Evolutionary conservation across 805 yeast genomes (phyloP).

Genomic region (Zygosaccharomyces lentus): DNA sequence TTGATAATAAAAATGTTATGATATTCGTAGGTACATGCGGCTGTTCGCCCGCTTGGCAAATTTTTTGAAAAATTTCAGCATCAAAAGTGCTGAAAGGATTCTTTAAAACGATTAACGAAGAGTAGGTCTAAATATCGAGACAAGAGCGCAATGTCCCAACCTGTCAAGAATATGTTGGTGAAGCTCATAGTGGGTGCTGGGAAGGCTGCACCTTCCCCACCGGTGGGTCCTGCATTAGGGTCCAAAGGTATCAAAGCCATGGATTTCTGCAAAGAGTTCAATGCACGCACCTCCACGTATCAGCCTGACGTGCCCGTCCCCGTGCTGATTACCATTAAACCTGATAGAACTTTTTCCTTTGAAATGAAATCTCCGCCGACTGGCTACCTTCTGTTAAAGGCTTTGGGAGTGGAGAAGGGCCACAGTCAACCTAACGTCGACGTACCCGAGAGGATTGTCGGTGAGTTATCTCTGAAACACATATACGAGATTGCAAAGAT

Average conservation of each 20-base stretch:
- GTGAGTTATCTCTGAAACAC: slow-evolving; percentile 75
- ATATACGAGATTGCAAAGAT: slow-evolving; percentile 92
- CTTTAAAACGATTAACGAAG: not conserved
- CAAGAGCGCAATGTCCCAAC: slow-evolving; percentile 29
- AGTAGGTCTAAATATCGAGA: not conserved
- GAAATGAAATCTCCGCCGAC: slow-evolving; percentile 91
- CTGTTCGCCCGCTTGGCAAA: not conserved
- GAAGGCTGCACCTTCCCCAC: slow-evolving; percentile 97
- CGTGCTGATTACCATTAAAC: slow-evolving; percentile 74
- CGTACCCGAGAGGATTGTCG: slow-evolving; percentile 41
- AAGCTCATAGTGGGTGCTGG: slow-evolving; percentile 96
- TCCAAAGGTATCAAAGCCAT: slow-evolving; percentile 98
- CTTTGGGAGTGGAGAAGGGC: slow-evolving; percentile 70
- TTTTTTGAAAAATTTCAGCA: not conserved
- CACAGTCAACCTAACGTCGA: slow-evolving; percentile 48
- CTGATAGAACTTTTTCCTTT: slow-evolving; percentile 87
- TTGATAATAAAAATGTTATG: not conserved
- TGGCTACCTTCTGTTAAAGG: slow-evolving; percentile 75
- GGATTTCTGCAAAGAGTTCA: slow-evolving; percentile 96
- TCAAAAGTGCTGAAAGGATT: not conserved
- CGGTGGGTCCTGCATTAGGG: slow-evolving; percentile 98
- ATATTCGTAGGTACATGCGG: not conserved
- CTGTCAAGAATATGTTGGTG: slow-evolving; percentile 61
- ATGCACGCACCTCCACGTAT: slow-evolving; percentile 89
- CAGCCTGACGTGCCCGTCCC: slow-evolving; percentile 89